These are phyloP conservation scores for Phallus indusiatus DNA, from an alignment of 768 basidiomycete species.

Conservation along the genomic window DNA sequence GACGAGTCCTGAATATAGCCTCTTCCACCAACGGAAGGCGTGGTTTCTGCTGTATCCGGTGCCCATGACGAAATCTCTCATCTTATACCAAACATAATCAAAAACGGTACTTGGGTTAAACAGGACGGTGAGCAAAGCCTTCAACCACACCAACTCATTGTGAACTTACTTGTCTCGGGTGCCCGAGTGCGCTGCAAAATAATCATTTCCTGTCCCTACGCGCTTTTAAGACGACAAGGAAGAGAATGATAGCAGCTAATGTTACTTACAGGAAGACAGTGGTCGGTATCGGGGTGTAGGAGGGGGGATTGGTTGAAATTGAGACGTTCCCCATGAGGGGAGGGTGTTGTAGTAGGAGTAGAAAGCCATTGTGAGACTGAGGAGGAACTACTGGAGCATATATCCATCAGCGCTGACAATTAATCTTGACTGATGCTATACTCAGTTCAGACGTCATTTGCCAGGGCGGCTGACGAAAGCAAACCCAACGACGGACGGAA, in stretches of 20 bases:
- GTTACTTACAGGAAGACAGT: slow-evolving; percentile 13
- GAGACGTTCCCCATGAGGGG: slow-evolving; percentile 14
- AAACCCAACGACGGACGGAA: no score
- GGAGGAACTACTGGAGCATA: background rate
- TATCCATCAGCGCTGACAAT: no score
- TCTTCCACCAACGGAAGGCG: slow-evolving; percentile 55
- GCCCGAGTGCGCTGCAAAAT: slow-evolving; percentile 12
- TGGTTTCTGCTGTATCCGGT: slow-evolving; percentile 41
- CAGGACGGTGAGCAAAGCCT: no score
- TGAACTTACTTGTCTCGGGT: slow-evolving; percentile 14
- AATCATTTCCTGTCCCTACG: slow-evolving; percentile 8
- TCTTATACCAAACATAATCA: slow-evolving; percentile 26
- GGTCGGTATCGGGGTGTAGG: slow-evolving; percentile 17
- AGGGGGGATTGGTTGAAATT: slow-evolving; percentile 14
- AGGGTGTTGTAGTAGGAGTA: slow-evolving; percentile 16
- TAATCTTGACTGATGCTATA: no score
- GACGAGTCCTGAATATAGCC: slow-evolving; percentile 56
- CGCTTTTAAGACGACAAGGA: slow-evolving; percentile 4
- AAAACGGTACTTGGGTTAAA: slow-evolving; percentile 22
- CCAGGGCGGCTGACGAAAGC: no score
- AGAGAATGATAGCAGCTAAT: background rate
- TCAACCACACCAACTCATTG: no score
- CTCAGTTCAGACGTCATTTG: no score
- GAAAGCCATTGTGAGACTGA: slow-evolving; percentile 14
- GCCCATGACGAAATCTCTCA: slow-evolving; percentile 13